A percentile compares a stretch with the other conserved stretches of the same genome.
Evolutionary conservation across 352 stramenopile genomes (phyloP).

Genomic region (Phytopythium boreale): DNA sequence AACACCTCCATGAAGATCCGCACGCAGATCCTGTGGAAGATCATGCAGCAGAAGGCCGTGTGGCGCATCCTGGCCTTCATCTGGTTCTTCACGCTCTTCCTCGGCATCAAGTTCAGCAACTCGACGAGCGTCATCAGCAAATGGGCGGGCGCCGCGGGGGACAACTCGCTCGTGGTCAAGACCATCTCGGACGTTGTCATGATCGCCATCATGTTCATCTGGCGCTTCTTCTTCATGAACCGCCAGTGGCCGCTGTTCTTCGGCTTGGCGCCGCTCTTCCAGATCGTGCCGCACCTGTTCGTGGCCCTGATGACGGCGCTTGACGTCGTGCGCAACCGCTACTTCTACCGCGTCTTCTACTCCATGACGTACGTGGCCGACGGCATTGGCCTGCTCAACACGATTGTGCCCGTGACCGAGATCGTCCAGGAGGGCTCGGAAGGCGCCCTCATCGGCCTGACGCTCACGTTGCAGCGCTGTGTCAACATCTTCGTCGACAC

Average conservation of each 20-base stretch:
- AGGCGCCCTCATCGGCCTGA: conserved; percentile 54
- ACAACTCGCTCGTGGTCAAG: conserved; percentile 47
- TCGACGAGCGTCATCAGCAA: conserved; percentile 33
- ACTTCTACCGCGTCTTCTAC: conserved; percentile 57
- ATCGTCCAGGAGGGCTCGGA: conserved; percentile 68
- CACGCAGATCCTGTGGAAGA: conserved; percentile 67
- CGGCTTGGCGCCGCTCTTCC: conserved; percentile 40
- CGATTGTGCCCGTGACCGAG: conserved; percentile 57
- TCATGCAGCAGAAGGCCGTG: conserved; percentile 75
- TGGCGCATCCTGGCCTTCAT: conserved; percentile 68
- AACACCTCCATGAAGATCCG: conserved; percentile 58
- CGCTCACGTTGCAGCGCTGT: conserved; percentile 51
- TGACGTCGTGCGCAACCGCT: conserved; percentile 44
- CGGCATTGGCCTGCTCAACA: conserved; percentile 49
- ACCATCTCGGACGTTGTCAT: conserved; percentile 51
- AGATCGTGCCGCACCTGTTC: conserved; percentile 49
- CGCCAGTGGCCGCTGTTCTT: conserved; percentile 56
- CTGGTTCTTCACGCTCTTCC: conserved; percentile 56
- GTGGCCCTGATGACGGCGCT: conserved; percentile 36
- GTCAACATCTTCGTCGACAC: conserved; percentile 61
- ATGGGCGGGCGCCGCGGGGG: conserved; percentile 34
- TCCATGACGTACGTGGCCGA: conserved; percentile 46
- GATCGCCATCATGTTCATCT: conserved; percentile 47
- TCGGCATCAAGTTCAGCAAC: conserved; percentile 52
- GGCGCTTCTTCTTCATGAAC: conserved; percentile 62